Base-by-base conservation (phyloP, 495 filamentous ascomycete species). In the Annulohypoxylon moriforme region DNA sequence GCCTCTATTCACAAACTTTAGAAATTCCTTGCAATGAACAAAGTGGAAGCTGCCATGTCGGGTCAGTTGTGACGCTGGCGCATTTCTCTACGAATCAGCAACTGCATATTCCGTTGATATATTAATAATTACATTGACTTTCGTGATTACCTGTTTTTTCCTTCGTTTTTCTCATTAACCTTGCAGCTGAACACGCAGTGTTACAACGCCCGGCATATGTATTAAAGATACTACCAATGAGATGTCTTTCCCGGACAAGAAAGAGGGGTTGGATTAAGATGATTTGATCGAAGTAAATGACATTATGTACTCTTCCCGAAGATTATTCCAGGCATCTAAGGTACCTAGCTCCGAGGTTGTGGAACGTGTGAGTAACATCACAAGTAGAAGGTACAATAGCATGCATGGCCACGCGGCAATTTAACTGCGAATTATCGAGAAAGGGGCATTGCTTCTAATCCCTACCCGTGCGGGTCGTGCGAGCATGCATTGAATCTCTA, bases 381-480 rank as follows among this genome's bases (percentile, higher is more conserved):
- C 76, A 61, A 18, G 69, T 62, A 34, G 53, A 18, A 1, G 25
- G 10, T 53, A 29, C 25, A 25, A 13, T 7, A 5, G 6, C 22
- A 16, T 31, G 25, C 6, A 25, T 5, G 24, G 4, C 42, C 38
- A 5, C 24, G 6, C 8, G 14, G n/a, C 14, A 16, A 22, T 9
- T 67, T 55, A 62, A 63, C 14, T 24, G 13, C 42, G 0, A n/a
- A 5, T 9, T n/a, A 81, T 78, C 76, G 80, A 34, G 73, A 81
- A 31, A 68, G 65, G 57, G 81, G 78, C 0, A 79, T 77, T 67
- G 50, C 69, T 24, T 29, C 75, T 27, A 78, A 65, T 9, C 73
- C 76, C 0, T 82, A 82, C 47, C 80, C 81, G 0, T 82, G 80
- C 62, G 79, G 79, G 81, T 29, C n/a, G n/a, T n/a, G n/a, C n/a